Evolutionary conservation across 2,329 filamentous ascomycete genomes (phyloP).

Genomic region (Hymenoscyphus occultus): DNA sequence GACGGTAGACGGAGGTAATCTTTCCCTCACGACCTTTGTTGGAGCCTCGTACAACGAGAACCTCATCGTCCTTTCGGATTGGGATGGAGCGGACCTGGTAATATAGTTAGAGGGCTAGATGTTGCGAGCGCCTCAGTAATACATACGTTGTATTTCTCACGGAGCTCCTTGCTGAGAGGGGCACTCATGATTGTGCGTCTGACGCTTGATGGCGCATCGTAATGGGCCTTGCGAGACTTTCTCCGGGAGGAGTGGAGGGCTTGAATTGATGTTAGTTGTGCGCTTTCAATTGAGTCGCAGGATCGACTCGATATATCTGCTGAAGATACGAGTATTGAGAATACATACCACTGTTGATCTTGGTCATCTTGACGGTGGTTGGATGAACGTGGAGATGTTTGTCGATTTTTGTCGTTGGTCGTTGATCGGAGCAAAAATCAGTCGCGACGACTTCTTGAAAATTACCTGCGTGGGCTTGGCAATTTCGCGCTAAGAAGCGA

Average conservation of each 20-base stretch:
- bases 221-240: constrained; percentile 99
- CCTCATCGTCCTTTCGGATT: constrained; percentile 96
- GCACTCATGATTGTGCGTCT: constrained; percentile 98
- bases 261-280: constrained; percentile 35
- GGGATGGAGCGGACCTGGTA: constrained; percentile 89
- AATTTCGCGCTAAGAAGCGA: constrained; percentile 5
- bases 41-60: constrained; percentile 84
- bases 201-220: constrained; percentile 88
- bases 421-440: constrained; percentile 20
- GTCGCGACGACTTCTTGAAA: constrained; percentile 48
- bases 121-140: background rate
- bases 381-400: constrained; percentile 27
- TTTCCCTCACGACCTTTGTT: constrained; percentile 99
- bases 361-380: constrained; percentile 60
- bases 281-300: constrained; percentile 10
- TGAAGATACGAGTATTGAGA: background rate
- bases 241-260: constrained; percentile 79
- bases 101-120: constrained; percentile 12
- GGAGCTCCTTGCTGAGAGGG: constrained; percentile 91
- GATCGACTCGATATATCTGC: background rate
- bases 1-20: constrained; percentile 94
- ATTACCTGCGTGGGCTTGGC: constrained; percentile 4
- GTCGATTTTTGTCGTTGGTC: constrained; percentile 23
- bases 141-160: constrained; percentile 97
- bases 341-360: constrained; percentile 60